Evolutionary conservation across 192 early-diverging fungal genomes (phyloP), one percentile per base, ranked within the genome.

Genomic region (Spizellomyces punctatus): DNA sequence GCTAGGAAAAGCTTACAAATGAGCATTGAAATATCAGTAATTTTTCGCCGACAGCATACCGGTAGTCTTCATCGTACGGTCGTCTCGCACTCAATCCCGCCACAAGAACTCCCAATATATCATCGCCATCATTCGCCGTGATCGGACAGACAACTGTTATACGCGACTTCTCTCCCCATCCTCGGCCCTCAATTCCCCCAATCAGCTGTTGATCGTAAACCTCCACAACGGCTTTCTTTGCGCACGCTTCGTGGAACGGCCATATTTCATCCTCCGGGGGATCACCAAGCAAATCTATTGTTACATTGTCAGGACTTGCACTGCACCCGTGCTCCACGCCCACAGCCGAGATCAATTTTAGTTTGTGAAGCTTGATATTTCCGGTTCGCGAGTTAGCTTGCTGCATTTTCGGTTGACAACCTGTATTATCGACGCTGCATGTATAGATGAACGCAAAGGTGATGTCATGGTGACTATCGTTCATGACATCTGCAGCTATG

Each of bases 61-160:
- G 27, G 46, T 76, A 75, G 22, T 57, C 45, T 6, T 77, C 68
- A 56, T 77, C 66, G 50, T 58, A 75, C 6, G 59, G 58, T 49
- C 65, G 27, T 8, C 62, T 21, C 4, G 64, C 17, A 46, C 64
- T 81, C 3, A 66, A 52, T 17, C 76, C 79, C 47, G 67, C 46
- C 47, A 81, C 59, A 4, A 81, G 12, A 21, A 77, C 54, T 0
- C 67, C 79, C 5, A 58, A 46, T 1, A 64, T 43, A 16, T 77
- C 72, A 12, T 70, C 62, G 7, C n/a, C 73, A 3, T 67, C 58
- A 19, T 16, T 62, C 6, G 63, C 68, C 8, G 59, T 48, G 17
- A 80, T 73, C 10, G 79, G 79, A 45, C 75, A 73, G 9, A 62
- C 43, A 6, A 77, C 46, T 5, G 69, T 48, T 0, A 60, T 44